Conservation (phyloP, 176 grass and related monocot species). For the Paspalum vaginatum region DNA sequence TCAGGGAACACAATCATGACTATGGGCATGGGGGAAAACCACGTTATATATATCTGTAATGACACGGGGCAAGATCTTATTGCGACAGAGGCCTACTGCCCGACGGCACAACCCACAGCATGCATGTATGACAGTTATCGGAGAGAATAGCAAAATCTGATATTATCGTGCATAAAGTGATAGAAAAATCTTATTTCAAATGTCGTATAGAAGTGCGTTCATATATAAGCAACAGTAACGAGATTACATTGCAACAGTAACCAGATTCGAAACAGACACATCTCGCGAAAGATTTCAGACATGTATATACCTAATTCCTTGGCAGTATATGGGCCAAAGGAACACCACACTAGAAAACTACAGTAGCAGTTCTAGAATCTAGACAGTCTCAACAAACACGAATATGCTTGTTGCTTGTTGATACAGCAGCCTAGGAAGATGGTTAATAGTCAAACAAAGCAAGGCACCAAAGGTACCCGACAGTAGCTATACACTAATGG, state of each 20-base stretch:
- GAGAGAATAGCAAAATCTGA: background rate
- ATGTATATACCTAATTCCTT: slow-evolving; percentile 41
- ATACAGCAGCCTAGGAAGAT: slow-evolving; percentile 35
- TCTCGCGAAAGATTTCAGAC: slow-evolving; percentile 2
- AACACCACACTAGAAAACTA: slow-evolving; percentile 29
- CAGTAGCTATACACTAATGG: slow-evolving; percentile 24
- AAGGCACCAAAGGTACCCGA: slow-evolving; percentile 23
- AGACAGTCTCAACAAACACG: slow-evolving; percentile 32
- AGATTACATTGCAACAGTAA: slow-evolving; percentile 18
- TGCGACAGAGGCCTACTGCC: background rate
- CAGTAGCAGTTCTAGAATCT: slow-evolving; percentile 23
- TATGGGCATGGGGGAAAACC: background rate
- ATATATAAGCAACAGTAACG: background rate
- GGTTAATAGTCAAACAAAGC: slow-evolving; percentile 35
- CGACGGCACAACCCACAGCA: background rate
- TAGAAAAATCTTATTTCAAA: slow-evolving; percentile 1
- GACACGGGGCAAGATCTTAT: background rate
- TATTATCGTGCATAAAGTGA: background rate
- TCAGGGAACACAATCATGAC: slow-evolving; percentile 36
- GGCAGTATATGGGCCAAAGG: slow-evolving; percentile 33
- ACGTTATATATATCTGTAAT: slow-evolving; percentile 17
- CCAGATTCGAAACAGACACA: slow-evolving; percentile 16
- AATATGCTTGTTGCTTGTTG: slow-evolving; percentile 51
- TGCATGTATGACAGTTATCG: background rate
- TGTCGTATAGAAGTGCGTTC: background rate